phyloP scores from a whole-genome alignment of 306 rosid species.

The Canavalia ensiformis region DNA sequence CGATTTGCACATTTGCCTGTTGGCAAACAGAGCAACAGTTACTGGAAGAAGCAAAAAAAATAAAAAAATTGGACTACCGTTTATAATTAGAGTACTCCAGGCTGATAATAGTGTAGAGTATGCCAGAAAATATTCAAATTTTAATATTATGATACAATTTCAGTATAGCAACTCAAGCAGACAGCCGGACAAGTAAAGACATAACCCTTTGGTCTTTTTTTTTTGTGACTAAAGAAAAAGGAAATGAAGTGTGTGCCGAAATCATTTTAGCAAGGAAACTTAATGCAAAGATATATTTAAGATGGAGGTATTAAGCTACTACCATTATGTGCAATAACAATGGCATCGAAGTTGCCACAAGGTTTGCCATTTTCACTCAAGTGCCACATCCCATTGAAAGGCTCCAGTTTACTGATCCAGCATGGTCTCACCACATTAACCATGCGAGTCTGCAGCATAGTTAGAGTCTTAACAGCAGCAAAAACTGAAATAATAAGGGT shows the following conservation, averaged over 20 bases:
- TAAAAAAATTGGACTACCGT: slow-evolving; percentile 3
- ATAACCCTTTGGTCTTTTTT: background rate
- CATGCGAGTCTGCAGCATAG: slow-evolving; percentile 65
- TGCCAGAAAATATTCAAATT: background rate
- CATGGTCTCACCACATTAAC: slow-evolving; percentile 81
- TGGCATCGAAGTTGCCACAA: slow-evolving; percentile 81
- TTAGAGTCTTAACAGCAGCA: slow-evolving; percentile 46
- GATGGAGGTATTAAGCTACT: slow-evolving; percentile 40
- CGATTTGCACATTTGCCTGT: slow-evolving; percentile 98
- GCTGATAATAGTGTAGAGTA: background rate
- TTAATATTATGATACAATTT: background rate
- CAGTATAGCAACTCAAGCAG: slow-evolving; percentile 16
- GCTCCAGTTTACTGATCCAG: slow-evolving; percentile 94
- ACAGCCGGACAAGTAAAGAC: slow-evolving; percentile 9
- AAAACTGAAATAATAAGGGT: slow-evolving; percentile 26
- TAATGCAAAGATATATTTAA: background rate
- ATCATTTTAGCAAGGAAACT: slow-evolving; percentile 20
- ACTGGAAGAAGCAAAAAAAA: slow-evolving; percentile 29
- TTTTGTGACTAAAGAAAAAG: background rate
- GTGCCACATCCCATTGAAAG: slow-evolving; percentile 95
- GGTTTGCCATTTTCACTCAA: slow-evolving; percentile 92
- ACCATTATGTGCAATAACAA: slow-evolving; percentile 98
- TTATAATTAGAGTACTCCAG: background rate
- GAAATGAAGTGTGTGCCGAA: background rate
- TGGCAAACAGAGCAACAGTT: slow-evolving; percentile 41